Evolutionary conservation across 2,329 filamentous ascomycete species (phyloP).

Genomic region (Nemania diffusa): DNA sequence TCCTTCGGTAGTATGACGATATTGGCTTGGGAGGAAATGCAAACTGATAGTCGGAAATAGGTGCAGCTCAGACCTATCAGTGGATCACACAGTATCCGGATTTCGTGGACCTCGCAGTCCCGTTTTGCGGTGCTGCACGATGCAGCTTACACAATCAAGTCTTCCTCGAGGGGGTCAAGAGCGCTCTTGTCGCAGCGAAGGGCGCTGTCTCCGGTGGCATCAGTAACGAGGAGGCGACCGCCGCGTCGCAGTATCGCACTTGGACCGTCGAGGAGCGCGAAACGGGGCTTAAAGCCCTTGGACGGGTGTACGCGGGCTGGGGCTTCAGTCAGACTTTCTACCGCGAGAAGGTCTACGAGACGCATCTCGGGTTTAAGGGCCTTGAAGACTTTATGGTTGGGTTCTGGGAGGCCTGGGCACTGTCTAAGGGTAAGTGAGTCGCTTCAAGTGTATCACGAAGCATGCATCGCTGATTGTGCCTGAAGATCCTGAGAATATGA

Average conservation of each 20-base stretch:
- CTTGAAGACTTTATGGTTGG: slow-evolving; percentile 78
- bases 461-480: slow-evolving; percentile 7
- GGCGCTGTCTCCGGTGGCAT: slow-evolving; percentile 63
- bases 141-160: slow-evolving; percentile 75
- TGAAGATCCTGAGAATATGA: slow-evolving; percentile 76
- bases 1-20: neutral
- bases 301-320: slow-evolving; percentile 81
- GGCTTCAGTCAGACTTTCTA: slow-evolving; percentile 85
- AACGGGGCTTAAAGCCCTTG: slow-evolving; percentile 71
- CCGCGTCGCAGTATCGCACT: slow-evolving; percentile 51
- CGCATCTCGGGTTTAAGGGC: slow-evolving; percentile 69
- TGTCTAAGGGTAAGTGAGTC: slow-evolving; percentile 65
- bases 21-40: neutral
- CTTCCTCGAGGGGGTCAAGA: slow-evolving; percentile 69
- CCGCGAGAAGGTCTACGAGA: slow-evolving; percentile 74
- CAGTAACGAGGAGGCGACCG: slow-evolving; percentile 56
- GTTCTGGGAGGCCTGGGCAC: slow-evolving; percentile 81
- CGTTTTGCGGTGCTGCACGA: slow-evolving; percentile 73
- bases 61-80: slow-evolving; percentile 72
- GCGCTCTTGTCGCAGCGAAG: slow-evolving; percentile 66
- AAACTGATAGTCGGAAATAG: slow-evolving; percentile 45
- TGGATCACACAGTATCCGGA: slow-evolving; percentile 71
- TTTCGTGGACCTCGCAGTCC: slow-evolving; percentile 72
- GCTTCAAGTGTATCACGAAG: neutral
- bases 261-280: slow-evolving; percentile 66